phyloP scores from a whole-genome alignment of 2,329 filamentous ascomycete genomes.

The Xylaria hypoxylon region DNA sequence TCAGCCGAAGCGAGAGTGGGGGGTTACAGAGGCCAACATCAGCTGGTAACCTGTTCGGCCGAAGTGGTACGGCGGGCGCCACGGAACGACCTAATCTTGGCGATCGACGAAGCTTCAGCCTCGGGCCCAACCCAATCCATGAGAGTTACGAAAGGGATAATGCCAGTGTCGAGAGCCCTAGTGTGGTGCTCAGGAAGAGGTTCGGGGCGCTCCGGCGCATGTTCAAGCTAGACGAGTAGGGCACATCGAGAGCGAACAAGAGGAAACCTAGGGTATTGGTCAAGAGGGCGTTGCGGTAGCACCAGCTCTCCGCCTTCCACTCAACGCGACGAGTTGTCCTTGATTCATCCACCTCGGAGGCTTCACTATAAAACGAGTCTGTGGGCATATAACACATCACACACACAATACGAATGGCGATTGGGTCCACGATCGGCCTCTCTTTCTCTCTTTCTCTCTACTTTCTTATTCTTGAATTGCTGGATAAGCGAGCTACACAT shows the following conservation, averaged over 20 bases:
- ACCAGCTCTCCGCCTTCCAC: neutral
- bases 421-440: neutral
- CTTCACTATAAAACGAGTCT: no score
- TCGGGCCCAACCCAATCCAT: conserved; percentile 46
- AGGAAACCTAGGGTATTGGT: conserved; percentile 41
- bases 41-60: conserved; percentile 45
- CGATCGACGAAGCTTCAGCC: conserved; percentile 45
- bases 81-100: conserved; percentile 37
- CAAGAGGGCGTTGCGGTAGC: conserved; percentile 33
- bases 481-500: conserved; percentile 8
- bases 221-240: conserved; percentile 67
- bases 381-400: neutral
- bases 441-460: conserved; percentile 1
- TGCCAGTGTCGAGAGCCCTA: conserved; percentile 48
- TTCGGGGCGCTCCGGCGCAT: conserved; percentile 67
- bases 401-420: neutral
- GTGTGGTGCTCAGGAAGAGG: conserved; percentile 57
- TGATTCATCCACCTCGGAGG: neutral
- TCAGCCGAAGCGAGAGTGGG: conserved; percentile 59
- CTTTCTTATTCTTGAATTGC: neutral
- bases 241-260: conserved; percentile 33
- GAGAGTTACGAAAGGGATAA: conserved; percentile 28
- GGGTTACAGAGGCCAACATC: conserved; percentile 55
- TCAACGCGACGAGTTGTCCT: neutral
- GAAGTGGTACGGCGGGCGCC: conserved; percentile 28